phyloP scores from a whole-genome alignment of 768 basidiomycete species.

The Boletus bicolor region DNA sequence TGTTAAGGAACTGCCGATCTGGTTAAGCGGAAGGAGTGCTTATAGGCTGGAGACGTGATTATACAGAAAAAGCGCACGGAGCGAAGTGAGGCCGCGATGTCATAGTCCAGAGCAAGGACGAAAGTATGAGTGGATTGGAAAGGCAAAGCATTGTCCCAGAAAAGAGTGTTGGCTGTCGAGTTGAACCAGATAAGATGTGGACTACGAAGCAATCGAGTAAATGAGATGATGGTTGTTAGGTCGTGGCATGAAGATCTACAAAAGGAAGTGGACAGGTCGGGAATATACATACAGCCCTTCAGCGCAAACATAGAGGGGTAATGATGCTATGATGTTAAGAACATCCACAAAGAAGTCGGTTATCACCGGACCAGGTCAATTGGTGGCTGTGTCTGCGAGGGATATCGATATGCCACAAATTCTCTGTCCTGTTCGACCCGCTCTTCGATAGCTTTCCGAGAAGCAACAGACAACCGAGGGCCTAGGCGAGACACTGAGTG shows the following conservation, averaged over 20 bases:
- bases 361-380: conserved; percentile 55
- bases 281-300: conserved; percentile 7
- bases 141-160: conserved; percentile 25
- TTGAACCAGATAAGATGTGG: conserved; percentile 16
- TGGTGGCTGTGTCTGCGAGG: conserved; percentile 64
- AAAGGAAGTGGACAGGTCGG: conserved; percentile 9
- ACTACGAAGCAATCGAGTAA: conserved; percentile 14
- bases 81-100: conserved; percentile 17
- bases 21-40: conserved; percentile 11
- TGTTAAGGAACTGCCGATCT: conserved; percentile 8
- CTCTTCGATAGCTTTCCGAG: conserved; percentile 71
- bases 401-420: conserved; percentile 86
- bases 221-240: conserved; percentile 20
- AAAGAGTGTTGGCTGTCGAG: conserved; percentile 22
- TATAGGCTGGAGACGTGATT: conserved; percentile 5
- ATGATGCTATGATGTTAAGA: conserved; percentile 2
- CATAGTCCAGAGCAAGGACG: conserved; percentile 29
- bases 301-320: conserved; percentile 2
- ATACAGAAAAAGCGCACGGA: conserved; percentile 14
- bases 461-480: conserved; percentile 59
- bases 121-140: conserved; percentile 6
- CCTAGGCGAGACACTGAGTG: conserved; percentile 47
- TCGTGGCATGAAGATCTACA: conserved; percentile 19
- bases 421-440: conserved; percentile 83
- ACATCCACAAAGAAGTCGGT: neutral